Evolutionary conservation across 2,329 filamentous ascomycete species (phyloP).

Genomic region (Penicillium decumbens): DNA sequence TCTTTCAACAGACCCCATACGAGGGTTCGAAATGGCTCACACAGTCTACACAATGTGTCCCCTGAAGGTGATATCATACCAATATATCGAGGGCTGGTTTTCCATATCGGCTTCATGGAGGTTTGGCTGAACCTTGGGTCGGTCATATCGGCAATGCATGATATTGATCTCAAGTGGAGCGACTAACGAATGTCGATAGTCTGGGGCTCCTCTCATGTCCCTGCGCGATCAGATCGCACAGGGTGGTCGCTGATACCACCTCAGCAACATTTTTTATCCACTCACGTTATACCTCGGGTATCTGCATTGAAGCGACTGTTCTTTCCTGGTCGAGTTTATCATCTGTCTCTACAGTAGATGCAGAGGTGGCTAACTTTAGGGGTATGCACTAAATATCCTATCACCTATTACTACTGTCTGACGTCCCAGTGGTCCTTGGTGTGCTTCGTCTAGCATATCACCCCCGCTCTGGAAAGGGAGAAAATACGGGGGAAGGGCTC

Average conservation of each 20-base stretch:
- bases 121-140: no score
- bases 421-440: neutral
- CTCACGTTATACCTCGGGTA: neutral
- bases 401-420: neutral
- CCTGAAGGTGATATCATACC: conserved; percentile 10
- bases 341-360: neutral
- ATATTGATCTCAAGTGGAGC: neutral
- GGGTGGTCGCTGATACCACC: conserved; percentile 7
- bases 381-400: neutral
- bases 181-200: neutral
- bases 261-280: conserved; percentile 1
- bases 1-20: neutral
- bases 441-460: neutral
- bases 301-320: neutral
- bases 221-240: conserved; percentile 5
- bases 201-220: neutral
- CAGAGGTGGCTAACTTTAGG: neutral
- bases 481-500: neutral
- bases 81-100: no score
- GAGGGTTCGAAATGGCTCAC: neutral
- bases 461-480: no score
- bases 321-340: neutral
- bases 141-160: neutral
- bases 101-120: no score
- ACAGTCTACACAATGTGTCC: neutral